A percentile compares a stretch with the other conserved stretches of the same genome.
Evolutionary conservation across 129 eudicot genomes (phyloP).

Genomic region (Arctium minus): DNA sequence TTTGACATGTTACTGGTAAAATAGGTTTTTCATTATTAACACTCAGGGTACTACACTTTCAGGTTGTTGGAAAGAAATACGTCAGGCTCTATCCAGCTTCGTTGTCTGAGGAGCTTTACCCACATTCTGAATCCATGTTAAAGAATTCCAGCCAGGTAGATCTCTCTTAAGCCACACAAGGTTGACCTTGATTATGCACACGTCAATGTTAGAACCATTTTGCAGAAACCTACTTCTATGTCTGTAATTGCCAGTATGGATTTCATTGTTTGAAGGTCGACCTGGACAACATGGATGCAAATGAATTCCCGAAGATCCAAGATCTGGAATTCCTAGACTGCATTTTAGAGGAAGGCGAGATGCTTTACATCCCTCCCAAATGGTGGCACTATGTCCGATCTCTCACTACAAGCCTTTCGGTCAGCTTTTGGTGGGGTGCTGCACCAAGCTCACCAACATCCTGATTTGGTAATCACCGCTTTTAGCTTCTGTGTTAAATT

Average conservation of each 20-base stretch:
- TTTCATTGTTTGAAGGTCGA: constrained; percentile 61
- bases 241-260: neutral
- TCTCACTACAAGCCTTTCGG: constrained; percentile 93
- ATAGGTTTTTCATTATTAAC: neutral
- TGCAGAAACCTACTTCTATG: neutral
- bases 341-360: constrained; percentile 93
- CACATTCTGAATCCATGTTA: constrained; percentile 77
- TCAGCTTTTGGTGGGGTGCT: constrained; percentile 97
- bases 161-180: neutral
- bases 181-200: neutral
- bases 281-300: constrained; percentile 75
- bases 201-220: neutral
- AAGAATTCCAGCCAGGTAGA: constrained; percentile 89
- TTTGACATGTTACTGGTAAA: neutral
- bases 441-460: constrained; percentile 30
- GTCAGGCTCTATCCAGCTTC: constrained; percentile 83
- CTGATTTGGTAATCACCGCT: constrained; percentile 17
- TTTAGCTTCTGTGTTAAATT: constrained; percentile 16
- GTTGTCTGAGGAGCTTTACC: constrained; percentile 75
- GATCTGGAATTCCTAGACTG: constrained; percentile 82
- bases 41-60: constrained; percentile 7
- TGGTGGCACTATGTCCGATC: constrained; percentile 99
- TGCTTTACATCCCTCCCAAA: constrained; percentile 98
- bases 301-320: constrained; percentile 60
- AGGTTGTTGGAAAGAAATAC: constrained; percentile 93